Conservation (phyloP, 2,329 filamentous ascomycete species). For the Curvularia lunata region DNA sequence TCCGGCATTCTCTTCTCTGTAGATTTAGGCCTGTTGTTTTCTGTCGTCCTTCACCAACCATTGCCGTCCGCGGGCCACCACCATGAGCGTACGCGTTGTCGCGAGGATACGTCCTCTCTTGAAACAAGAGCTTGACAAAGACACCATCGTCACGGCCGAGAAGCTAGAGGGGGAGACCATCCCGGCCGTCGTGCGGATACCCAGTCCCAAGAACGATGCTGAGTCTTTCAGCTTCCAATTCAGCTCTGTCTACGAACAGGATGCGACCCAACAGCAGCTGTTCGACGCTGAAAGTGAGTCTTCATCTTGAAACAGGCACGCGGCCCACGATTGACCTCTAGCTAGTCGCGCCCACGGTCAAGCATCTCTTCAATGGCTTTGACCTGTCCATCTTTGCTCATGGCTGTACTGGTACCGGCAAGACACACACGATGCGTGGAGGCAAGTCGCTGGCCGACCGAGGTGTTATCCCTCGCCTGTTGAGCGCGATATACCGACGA, state of each 20-base stretch:
- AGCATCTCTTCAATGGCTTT: slow-evolving; percentile 87
- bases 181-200: slow-evolving; percentile 79
- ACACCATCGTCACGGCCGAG: slow-evolving; percentile 77
- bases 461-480: slow-evolving; percentile 83
- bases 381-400: slow-evolving; percentile 82
- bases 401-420: slow-evolving; percentile 90
- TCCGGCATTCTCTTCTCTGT: slow-evolving; percentile 43
- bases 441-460: slow-evolving; percentile 84
- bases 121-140: slow-evolving; percentile 82
- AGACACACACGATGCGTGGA: slow-evolving; percentile 95
- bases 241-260: slow-evolving; percentile 86
- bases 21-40: slow-evolving; percentile 31
- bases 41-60: slow-evolving; percentile 18
- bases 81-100: slow-evolving; percentile 78
- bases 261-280: slow-evolving; percentile 81
- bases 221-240: slow-evolving; percentile 96
- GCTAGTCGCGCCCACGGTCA: slow-evolving; percentile 84
- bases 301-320: slow-evolving; percentile 1
- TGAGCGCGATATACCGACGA: slow-evolving; percentile 84
- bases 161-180: slow-evolving; percentile 49
- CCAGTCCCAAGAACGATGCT: slow-evolving; percentile 88
- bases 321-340: slow-evolving; percentile 25
- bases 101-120: slow-evolving; percentile 89
- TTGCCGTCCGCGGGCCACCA: slow-evolving; percentile 20
- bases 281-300: slow-evolving; percentile 83